Evolutionary conservation across 441 rosid species (phyloP).

Genomic region (Geranium incanum): DNA sequence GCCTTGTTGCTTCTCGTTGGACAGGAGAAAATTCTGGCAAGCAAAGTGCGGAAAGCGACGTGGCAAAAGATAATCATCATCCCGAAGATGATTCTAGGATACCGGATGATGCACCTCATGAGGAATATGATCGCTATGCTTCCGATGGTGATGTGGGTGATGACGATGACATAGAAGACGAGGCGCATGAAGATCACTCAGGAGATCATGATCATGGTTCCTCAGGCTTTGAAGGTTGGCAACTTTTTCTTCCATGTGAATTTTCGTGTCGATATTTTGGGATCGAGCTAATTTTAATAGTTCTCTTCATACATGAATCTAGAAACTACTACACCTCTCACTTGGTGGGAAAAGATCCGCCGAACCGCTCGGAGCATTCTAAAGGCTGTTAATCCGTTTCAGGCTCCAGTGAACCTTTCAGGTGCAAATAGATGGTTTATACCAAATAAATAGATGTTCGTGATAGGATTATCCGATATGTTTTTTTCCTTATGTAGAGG

Average conservation of each 20-base stretch:
- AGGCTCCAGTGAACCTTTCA: conserved; percentile 67
- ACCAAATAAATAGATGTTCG: background rate
- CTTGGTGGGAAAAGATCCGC: conserved; percentile 93
- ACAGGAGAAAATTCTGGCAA: conserved; percentile 62
- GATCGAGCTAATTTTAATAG: background rate
- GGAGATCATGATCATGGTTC: background rate
- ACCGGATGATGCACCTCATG: background rate
- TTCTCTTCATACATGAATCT: conserved; percentile 34
- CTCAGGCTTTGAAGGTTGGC: background rate
- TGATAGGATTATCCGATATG: background rate
- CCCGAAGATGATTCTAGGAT: conserved; percentile 16
- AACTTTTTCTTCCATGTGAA: background rate
- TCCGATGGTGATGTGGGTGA: conserved; percentile 41
- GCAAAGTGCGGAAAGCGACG: conserved; percentile 32
- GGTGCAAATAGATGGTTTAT: conserved; percentile 30
- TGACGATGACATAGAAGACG: background rate
- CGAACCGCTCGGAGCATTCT: conserved; percentile 52
- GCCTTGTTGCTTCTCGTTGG: conserved; percentile 97
- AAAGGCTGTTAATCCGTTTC: conserved; percentile 50
- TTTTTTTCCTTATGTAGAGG: conserved; percentile 45
- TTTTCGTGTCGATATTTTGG: background rate
- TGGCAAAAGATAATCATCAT: conserved; percentile 23
- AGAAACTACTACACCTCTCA: conserved; percentile 32
- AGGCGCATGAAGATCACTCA: background rate
- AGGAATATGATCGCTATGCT: conserved; percentile 33